Conservation (phyloP, 1,139 yeast species). For the Lodderomyces margitis region DNA sequence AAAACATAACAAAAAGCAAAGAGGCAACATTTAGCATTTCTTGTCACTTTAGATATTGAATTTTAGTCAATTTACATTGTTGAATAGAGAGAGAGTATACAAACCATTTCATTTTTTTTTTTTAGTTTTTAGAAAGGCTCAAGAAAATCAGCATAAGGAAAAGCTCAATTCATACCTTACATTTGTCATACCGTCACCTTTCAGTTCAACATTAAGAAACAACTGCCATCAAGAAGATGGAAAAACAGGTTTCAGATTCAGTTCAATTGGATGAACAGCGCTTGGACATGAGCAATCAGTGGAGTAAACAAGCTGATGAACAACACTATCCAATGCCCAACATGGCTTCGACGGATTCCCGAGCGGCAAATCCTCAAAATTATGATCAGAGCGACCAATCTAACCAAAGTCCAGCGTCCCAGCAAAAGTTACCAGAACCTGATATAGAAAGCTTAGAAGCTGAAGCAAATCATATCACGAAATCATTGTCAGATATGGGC, state of each 20-base stretch:
- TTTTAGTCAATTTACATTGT: no score
- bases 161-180: no score
- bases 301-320: not conserved
- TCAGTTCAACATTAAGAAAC: not conserved
- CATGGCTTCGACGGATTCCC: not conserved
- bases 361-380: not conserved
- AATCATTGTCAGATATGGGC: constrained; percentile 10
- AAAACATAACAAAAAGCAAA: no score
- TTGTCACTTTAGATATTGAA: no score
- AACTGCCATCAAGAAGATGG: not conserved
- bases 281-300: not conserved
- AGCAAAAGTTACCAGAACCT: not conserved
- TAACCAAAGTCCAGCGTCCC: not conserved
- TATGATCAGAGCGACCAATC: not conserved
- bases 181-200: no score
- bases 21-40: no score
- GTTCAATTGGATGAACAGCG: not conserved
- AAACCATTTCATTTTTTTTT: no score
- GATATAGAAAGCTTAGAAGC: not conserved
- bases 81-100: no score
- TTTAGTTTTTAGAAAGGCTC: no score
- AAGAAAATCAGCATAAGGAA: no score
- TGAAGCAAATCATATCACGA: constrained; percentile 9
- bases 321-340: not conserved
- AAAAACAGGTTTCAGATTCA: not conserved